Conservation (phyloP, 1,284 basidiomycete genomes). For the Psilocybe mexicana region DNA sequence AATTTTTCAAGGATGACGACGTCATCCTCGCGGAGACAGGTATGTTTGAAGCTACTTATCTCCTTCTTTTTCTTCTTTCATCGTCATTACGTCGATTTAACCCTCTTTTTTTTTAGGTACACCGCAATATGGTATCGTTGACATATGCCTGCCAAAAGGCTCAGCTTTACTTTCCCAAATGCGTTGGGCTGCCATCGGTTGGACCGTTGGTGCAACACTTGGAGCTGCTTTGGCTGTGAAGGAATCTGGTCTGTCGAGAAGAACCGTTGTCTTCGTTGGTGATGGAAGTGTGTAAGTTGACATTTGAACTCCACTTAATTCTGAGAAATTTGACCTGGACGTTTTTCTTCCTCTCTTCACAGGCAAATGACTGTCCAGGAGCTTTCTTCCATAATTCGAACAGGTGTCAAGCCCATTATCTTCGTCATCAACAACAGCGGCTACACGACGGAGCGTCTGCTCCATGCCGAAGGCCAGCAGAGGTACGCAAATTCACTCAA, state of each 20-base stretch:
- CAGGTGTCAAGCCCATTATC: slow-evolving; percentile 70
- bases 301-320: neutral
- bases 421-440: slow-evolving; percentile 89
- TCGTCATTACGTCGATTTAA: neutral
- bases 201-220: slow-evolving; percentile 67
- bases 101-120: slow-evolving; percentile 38
- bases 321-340: too few relatives aligned
- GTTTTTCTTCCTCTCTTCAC: neutral
- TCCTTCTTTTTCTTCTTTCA: neutral
- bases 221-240: slow-evolving; percentile 78
- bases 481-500: slow-evolving; percentile 23
- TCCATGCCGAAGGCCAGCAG: slow-evolving; percentile 55
- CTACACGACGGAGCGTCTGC: slow-evolving; percentile 82
- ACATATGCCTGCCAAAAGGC: slow-evolving; percentile 74
- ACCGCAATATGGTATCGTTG: slow-evolving; percentile 71
- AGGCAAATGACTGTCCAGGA: slow-evolving; percentile 75
- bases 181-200: slow-evolving; percentile 85
- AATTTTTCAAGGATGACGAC: slow-evolving; percentile 77
- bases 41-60: neutral
- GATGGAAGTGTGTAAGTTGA: slow-evolving; percentile 67
- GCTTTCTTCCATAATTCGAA: slow-evolving; percentile 74
- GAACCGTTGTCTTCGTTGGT: slow-evolving; percentile 85
- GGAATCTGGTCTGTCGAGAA: slow-evolving; percentile 53
- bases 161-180: slow-evolving; percentile 73
- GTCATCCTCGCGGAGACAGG: slow-evolving; percentile 80